Conservation (phyloP, 2,329 filamentous ascomycete genomes). For the Magnaporthiopsis poae region DNA sequence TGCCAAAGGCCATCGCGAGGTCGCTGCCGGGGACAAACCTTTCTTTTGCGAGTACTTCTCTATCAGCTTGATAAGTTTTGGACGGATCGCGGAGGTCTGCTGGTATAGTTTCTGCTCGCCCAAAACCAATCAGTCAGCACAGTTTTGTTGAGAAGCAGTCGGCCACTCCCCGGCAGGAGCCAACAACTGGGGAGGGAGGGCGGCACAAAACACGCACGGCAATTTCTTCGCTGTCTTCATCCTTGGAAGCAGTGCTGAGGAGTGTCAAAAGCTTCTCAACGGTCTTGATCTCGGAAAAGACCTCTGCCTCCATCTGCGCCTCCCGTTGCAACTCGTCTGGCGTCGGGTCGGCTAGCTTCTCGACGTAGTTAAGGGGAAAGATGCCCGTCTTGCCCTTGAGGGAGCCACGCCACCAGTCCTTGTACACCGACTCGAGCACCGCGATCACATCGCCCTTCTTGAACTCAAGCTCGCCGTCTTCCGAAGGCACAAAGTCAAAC, state of each 20-base stretch:
- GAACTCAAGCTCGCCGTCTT: conserved; percentile 89
- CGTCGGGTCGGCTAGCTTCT: conserved; percentile 91
- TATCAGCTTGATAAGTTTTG: conserved; percentile 94
- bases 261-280: conserved; percentile 69
- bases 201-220: conserved; percentile 41
- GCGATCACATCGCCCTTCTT: conserved; percentile 95
- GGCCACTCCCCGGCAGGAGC: too few species aligned
- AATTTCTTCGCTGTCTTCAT: conserved; percentile 94
- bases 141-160: background rate
- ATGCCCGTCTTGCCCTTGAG: conserved; percentile 91
- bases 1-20: background rate
- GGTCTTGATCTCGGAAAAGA: conserved; percentile 56
- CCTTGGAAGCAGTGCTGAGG: conserved; percentile 69
- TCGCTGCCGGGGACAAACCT: conserved; percentile 41
- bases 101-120: conserved; percentile 63
- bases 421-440: conserved; percentile 93
- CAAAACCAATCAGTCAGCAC: conserved; percentile 6
- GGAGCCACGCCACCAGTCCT: conserved; percentile 98
- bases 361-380: conserved; percentile 96
- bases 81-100: conserved; percentile 83
- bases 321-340: conserved; percentile 88
- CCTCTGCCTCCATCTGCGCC: conserved; percentile 80
- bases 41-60: conserved; percentile 99
- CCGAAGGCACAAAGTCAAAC: conserved; percentile 89
- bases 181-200: background rate